Percentiles rank a stretch among this genome's conserved stretches.
phyloP scores from a whole-genome alignment of 2,329 filamentous ascomycete genomes.

The Spiromastix sp. region DNA sequence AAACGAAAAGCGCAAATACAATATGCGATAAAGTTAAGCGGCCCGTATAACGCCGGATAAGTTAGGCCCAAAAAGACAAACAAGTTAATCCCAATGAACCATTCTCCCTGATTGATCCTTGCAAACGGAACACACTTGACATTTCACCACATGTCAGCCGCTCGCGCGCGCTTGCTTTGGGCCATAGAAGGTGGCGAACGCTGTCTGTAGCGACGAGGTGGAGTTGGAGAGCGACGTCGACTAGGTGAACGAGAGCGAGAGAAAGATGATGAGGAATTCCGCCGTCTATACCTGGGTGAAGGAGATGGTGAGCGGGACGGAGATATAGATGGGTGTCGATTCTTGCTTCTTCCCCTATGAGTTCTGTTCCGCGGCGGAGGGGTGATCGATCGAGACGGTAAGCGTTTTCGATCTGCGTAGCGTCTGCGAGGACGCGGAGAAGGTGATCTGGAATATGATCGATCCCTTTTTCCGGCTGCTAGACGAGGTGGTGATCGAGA shows the following conservation, averaged over 20 bases:
- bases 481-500: slow-evolving; percentile 7
- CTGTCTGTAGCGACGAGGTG: slow-evolving; percentile 8
- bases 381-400: slow-evolving; percentile 20
- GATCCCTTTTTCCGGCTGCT: slow-evolving; percentile 13
- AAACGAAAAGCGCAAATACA: too few species aligned
- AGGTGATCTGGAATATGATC: slow-evolving; percentile 23
- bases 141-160: slow-evolving; percentile 13
- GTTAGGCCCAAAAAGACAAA: too few species aligned
- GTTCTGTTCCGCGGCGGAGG: slow-evolving; percentile 19
- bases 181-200: slow-evolving; percentile 7
- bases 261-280: slow-evolving; percentile 5
- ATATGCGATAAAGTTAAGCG: too few species aligned
- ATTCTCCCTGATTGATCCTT: too few species aligned
- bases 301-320: slow-evolving; percentile 19
- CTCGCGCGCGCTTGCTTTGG: slow-evolving; percentile 8
- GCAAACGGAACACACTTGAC: too few species aligned
- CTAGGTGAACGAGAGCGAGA: slow-evolving; percentile 15
- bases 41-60: too few species aligned
- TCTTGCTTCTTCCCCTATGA: slow-evolving; percentile 8
- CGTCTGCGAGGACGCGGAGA: slow-evolving; percentile 19
- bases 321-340: slow-evolving; percentile 10
- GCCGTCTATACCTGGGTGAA: slow-evolving; percentile 12
- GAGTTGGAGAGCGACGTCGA: slow-evolving; percentile 13
- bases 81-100: too few species aligned
- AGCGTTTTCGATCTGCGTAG: slow-evolving; percentile 12